These are phyloP conservation scores for Spencermartinsiella europaea DNA, from an alignment of 805 yeast genomes.

Conservation along the genomic window DNA sequence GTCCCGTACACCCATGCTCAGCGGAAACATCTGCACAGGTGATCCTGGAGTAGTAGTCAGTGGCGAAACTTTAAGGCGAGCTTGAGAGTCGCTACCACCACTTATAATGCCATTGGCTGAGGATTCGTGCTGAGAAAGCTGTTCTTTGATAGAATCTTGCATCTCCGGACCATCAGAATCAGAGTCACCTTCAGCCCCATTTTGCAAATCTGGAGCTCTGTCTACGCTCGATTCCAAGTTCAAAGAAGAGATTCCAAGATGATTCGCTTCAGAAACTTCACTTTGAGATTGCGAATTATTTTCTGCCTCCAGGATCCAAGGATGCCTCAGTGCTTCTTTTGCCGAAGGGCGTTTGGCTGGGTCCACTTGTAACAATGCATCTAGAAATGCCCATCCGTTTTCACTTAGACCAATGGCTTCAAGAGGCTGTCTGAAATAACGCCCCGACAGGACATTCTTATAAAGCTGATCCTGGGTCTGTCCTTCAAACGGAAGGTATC, in stretches of 20 bases:
- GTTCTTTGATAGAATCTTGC: conserved; percentile 25
- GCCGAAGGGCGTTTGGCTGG: conserved; percentile 73
- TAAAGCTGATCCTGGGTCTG: conserved; percentile 82
- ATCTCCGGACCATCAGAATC: conserved; percentile 20
- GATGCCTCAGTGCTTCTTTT: conserved; percentile 65
- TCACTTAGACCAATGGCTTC: conserved; percentile 59
- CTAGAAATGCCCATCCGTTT: conserved; percentile 69
- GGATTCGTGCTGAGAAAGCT: conserved; percentile 13
- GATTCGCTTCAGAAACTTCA: not conserved
- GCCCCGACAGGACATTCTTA: conserved; percentile 69
- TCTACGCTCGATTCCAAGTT: conserved; percentile 5
- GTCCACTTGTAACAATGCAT: conserved; percentile 66
- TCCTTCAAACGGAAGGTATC: conserved; percentile 93
- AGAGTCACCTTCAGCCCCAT: conserved; percentile 12
- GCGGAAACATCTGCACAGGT: not conserved
- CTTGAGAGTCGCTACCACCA: not conserved
- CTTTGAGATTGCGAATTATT: conserved; percentile 15
- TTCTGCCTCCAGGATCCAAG: conserved; percentile 58
- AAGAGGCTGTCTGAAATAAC: conserved; percentile 50
- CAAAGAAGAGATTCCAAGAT: conserved; percentile 3
- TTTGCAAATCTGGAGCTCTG: conserved; percentile 1
- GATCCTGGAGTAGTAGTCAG: not conserved
- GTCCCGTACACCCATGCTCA: conserved; percentile 3
- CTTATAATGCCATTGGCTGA: conserved; percentile 2
- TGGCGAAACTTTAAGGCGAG: not conserved